Base-by-base conservation (phyloP, 2,329 filamentous ascomycete species). In the Pseudogymnoascus sp. region DNA sequence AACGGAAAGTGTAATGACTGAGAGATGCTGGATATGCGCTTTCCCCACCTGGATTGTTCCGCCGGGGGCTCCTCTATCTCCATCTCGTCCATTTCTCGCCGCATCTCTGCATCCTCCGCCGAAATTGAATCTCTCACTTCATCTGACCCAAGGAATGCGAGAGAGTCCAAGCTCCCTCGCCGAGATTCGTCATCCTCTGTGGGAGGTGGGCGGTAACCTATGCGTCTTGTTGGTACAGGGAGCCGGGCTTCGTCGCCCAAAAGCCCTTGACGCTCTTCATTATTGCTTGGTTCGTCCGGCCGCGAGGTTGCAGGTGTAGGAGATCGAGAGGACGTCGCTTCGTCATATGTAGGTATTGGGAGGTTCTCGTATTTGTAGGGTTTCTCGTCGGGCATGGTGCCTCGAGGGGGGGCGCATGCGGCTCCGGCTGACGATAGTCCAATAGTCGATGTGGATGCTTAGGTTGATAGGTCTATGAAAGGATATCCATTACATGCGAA, bases 21-120 rank as follows among this genome's bases (percentile, higher is more conserved):
- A 1, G 69, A 69, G n/a, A 75, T 67, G 34, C 68, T 73, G 1
- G 69, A 72, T 64, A 76, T 73, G 7, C 74, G 70, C 66, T 76
- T 76, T 57, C 70, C 71, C 72, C 73, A 75, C 5, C 68, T 51
- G 4, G 69, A 70, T 61, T 71, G 69, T 82, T 73, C 69, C 78
- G 79, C 74, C 76, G 81, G 69, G 29, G 86, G 85, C 69, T 96
- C 91, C 70, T 91, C 84, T 45, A 96, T 85, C 69, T 96, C 91
- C 82, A 96, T 86, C 81, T 97, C 89, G 72, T 96, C 86, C 78
- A 97, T 88, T 76, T 95, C 90, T 68, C 88, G 83, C 67, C 90
- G 86, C 70, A 95, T 82, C 67, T 86, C 85, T 34, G 84, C 85
- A 60, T 80, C 79, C 68, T 89, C 82, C 34, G 75, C 73, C 60